Base-by-base conservation (phyloP, 2,329 filamentous ascomycete genomes). In the Cercospora sp. region DNA sequence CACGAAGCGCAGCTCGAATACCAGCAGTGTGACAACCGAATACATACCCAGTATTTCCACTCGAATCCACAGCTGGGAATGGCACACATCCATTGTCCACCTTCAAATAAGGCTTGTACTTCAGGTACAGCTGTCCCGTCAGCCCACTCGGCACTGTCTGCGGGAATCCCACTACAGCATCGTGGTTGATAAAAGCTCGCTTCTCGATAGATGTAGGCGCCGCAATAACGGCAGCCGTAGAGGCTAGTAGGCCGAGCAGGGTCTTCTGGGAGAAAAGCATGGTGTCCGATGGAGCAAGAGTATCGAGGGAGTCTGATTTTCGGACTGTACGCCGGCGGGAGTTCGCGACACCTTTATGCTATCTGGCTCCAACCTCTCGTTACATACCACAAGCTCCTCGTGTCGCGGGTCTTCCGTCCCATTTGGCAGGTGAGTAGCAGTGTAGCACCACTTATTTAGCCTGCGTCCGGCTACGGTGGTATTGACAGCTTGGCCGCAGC, bases 1-100 rank as follows among this genome's bases (percentile, higher is more conserved):
- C 5, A 26, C 10, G 18, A 13, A 51, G 10, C 42, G 8, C 42
- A 13, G 42, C 42, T 18, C 5, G 4, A 4, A 18, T 10, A 10
- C 18, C 20, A 51, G 45, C 18, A 23, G 3, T 51, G 18, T 5
- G 45, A 20, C 13, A 5, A 16, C 6, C 6, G 36, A 8, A 3
- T 20, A 42, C 61, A 5, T 33, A 88, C 87, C 83, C 81, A 16
- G 85, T 88, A 71, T 89, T 82, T 2, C 88, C 88, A 0, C 79
- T 76, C 0, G 82, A 81, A 69, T 90, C 85, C 1, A 90, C 87
- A 1, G 84, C 87, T 0, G 87, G 87, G 73, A 88, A 90, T 0
- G 87, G 86, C 8, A 89, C 87, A 69, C 88, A 90, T 57, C 88
- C 87, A 72, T 86, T 85, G 18, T 82, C 81, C 5, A 89, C 84